Conservation (phyloP, 768 basidiomycete species). For the Suillus subalutaceus region DNA sequence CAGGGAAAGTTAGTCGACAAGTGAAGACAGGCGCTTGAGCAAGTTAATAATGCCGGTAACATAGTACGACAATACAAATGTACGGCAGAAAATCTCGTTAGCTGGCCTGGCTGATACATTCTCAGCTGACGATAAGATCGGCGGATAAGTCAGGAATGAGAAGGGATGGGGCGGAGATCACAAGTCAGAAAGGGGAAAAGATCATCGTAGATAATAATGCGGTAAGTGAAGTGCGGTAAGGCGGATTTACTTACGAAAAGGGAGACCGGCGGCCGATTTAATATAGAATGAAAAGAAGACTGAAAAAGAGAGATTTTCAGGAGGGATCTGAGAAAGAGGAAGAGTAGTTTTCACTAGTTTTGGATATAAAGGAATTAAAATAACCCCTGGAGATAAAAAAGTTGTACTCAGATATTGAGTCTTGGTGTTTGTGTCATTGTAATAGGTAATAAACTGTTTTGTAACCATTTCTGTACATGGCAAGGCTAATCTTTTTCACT, state of each 20-base stretch:
- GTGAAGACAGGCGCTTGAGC: background rate
- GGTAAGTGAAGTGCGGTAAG: conserved; percentile 20
- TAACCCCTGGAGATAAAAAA: too few species aligned
- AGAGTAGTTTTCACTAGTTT: background rate
- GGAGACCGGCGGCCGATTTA: conserved; percentile 20
- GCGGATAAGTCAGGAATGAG: conserved; percentile 35
- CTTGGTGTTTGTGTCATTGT: too few species aligned
- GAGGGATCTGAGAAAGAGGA: too few species aligned
- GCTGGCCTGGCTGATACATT: conserved; percentile 25
- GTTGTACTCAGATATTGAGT: too few species aligned
- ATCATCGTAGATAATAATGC: conserved; percentile 31
- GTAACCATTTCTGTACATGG: conserved; percentile 9
- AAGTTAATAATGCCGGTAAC: too few species aligned
- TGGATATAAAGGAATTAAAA: too few species aligned
- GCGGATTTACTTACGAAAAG: conserved; percentile 19
- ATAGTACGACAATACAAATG: too few species aligned
- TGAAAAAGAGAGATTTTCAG: conserved; percentile 22
- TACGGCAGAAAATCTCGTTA: background rate
- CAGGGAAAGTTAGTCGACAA: background rate
- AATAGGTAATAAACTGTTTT: background rate
- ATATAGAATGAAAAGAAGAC: conserved; percentile 10
- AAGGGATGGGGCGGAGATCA: conserved; percentile 17
- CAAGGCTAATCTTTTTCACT: conserved; percentile 14
- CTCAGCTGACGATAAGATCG: conserved; percentile 35
- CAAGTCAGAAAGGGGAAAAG: conserved; percentile 26